Conservation (phyloP, 176 grass and related monocot species). For the Triticum turgidum region DNA sequence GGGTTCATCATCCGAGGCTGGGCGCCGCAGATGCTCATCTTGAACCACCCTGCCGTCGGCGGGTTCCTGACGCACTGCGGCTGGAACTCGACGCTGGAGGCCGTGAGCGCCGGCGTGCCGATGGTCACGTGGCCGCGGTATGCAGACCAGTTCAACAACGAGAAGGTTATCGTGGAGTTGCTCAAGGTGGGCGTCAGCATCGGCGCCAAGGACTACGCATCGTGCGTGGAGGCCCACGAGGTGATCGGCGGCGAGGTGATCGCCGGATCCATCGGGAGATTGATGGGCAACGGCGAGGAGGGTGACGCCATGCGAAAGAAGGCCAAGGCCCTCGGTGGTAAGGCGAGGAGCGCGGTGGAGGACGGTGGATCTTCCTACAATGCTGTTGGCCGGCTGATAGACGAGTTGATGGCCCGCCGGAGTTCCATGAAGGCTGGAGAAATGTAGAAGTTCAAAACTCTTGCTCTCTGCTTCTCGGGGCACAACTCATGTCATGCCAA, state of each 20-base stretch:
- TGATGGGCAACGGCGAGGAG: background rate
- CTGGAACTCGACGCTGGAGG: conserved; percentile 56
- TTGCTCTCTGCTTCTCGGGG: background rate
- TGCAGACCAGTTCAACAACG: background rate
- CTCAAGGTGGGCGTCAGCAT: background rate
- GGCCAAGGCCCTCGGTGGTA: background rate
- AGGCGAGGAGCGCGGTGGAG: background rate
- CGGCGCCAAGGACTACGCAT: background rate
- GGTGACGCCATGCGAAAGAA: background rate
- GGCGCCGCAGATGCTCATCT: background rate
- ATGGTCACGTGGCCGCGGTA: conserved; percentile 26
- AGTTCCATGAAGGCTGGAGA: background rate
- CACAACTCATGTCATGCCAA: background rate
- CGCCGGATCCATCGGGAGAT: background rate
- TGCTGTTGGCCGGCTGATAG: background rate
- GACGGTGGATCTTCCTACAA: background rate
- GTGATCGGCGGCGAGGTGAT: background rate
- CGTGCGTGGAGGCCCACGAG: background rate
- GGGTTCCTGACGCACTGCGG: conserved; percentile 45
- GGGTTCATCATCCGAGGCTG: background rate
- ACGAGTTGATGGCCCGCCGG: background rate
- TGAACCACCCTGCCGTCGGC: background rate
- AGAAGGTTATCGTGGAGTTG: background rate
- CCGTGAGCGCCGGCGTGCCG: conserved; percentile 21
- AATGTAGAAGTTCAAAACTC: background rate